Percentiles rank a stretch among this genome's conserved stretches.
phyloP scores from a whole-genome alignment of 2,329 filamentous ascomycete genomes.

The Parafenestella ontariensis region DNA sequence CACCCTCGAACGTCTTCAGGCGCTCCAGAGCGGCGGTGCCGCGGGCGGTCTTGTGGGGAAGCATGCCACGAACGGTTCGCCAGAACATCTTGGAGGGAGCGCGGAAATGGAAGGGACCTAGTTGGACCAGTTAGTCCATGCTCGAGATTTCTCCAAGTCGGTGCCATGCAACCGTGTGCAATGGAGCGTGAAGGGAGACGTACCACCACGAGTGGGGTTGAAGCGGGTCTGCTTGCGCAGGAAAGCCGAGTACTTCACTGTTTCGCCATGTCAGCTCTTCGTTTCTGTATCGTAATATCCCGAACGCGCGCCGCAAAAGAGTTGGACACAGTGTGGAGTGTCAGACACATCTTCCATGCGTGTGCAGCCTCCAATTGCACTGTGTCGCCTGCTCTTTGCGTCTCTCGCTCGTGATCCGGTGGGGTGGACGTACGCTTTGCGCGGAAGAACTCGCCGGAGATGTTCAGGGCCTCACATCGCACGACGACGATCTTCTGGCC shows the following conservation, averaged over 20 bases:
- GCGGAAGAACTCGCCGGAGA: conserved; percentile 99
- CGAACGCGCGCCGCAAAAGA: conserved; percentile 12
- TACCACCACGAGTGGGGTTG: conserved; percentile 98
- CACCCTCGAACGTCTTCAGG: conserved; percentile 99
- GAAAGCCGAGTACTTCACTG: conserved; percentile 99
- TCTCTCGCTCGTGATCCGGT: conserved; percentile 19
- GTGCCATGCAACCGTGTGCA: not conserved
- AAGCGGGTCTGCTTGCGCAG: conserved; percentile 99
- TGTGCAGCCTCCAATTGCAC: conserved; percentile 6
- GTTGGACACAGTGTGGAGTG: conserved; percentile 16
- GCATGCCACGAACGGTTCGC: conserved; percentile 99
- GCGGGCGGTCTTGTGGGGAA: conserved; percentile 99
- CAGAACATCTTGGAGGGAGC: conserved; percentile 99
- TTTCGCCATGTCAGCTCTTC: conserved; percentile 49
- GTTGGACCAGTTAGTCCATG: conserved; percentile 32
- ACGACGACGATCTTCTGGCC: conserved; percentile 99
- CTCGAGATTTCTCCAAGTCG: not conserved
- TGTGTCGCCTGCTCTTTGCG: conserved; percentile 23
- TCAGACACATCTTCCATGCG: not conserved
- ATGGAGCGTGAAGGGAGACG: conserved; percentile 49
- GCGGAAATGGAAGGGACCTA: conserved; percentile 99
- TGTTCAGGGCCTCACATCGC: conserved; percentile 99
- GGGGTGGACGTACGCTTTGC: conserved; percentile 88
- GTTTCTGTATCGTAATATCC: conserved; percentile 6
- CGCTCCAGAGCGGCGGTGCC: conserved; percentile 96